Evolutionary conservation across 495 filamentous ascomycete species (phyloP).

Genomic region (Tirmania nivea): DNA sequence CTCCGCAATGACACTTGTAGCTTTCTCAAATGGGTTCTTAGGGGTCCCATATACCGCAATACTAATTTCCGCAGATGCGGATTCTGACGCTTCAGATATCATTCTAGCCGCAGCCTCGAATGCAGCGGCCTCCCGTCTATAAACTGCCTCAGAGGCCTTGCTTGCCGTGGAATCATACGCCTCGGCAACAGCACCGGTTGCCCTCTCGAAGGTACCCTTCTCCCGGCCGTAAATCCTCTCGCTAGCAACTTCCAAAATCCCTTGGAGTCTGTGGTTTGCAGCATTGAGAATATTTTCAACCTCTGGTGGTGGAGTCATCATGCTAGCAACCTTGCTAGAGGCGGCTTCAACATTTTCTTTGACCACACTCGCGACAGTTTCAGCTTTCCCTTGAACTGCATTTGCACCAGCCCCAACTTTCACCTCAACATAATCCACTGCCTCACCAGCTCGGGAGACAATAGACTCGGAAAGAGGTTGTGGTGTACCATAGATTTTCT

Average conservation of each 20-base stretch:
- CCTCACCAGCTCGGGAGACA: constrained; percentile 25
- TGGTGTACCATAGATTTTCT: not conserved
- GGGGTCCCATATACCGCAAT: constrained; percentile 25
- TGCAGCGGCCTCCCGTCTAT: constrained; percentile 26
- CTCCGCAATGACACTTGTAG: constrained; percentile 8
- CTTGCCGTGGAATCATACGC: constrained; percentile 29
- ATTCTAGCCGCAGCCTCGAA: constrained; percentile 21
- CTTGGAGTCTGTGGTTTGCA: constrained; percentile 33
- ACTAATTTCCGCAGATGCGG: constrained; percentile 19
- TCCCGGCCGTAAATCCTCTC: constrained; percentile 36
- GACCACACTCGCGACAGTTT: constrained; percentile 33
- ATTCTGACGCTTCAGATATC: constrained; percentile 22
- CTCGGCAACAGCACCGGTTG: constrained; percentile 29
- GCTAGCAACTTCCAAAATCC: constrained; percentile 38
- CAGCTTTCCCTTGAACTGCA: not conserved
- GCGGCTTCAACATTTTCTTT: constrained; percentile 21
- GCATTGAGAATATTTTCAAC: constrained; percentile 37
- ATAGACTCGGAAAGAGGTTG: constrained; percentile 24
- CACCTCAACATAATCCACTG: not conserved
- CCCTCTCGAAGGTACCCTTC: constrained; percentile 33
- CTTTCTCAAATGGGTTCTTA: constrained; percentile 5
- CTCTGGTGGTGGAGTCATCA: constrained; percentile 34
- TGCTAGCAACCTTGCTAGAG: constrained; percentile 12
- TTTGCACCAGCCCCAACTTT: constrained; percentile 19
- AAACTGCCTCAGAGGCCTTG: constrained; percentile 33